Percentiles rank a stretch among this genome's conserved stretches.
Evolutionary conservation across 83 land plant genomes (phyloP).

Genomic region (Picea abies): DNA sequence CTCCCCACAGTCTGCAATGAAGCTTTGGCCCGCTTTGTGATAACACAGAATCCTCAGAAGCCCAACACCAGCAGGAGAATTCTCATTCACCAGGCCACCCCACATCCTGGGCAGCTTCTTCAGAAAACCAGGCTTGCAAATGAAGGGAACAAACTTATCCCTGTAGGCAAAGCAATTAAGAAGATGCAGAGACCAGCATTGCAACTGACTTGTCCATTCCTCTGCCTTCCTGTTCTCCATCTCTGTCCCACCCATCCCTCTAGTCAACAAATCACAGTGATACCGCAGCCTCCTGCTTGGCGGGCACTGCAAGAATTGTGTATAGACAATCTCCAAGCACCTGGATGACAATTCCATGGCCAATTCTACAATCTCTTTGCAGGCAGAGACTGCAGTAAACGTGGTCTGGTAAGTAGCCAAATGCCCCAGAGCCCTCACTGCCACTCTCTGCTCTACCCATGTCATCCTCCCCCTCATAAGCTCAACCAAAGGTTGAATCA

Average conservation of each 20-base stretch:
- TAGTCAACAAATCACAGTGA: conserved; percentile 85
- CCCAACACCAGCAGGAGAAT: conserved; percentile 85
- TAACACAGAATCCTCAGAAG: conserved; percentile 79
- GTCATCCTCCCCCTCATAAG: conserved; percentile 79
- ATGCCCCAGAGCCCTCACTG: conserved; percentile 92
- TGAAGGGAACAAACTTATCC: conserved; percentile 48
- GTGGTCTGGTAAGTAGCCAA: conserved; percentile 79
- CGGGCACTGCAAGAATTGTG: conserved; percentile 53
- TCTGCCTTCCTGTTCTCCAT: conserved; percentile 85
- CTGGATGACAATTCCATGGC: conserved; percentile 68
- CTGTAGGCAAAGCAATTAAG: conserved; percentile 86
- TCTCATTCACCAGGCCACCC: conserved; percentile 83
- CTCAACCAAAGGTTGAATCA: conserved; percentile 77
- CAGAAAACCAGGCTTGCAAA: conserved; percentile 65
- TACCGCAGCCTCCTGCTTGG: conserved; percentile 48
- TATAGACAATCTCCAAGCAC: conserved; percentile 70
- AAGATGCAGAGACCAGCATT: conserved; percentile 79
- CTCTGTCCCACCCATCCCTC: conserved; percentile 81
- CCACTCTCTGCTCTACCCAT: conserved; percentile 98
- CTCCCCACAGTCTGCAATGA: conserved; percentile 43
- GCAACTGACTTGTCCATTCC: conserved; percentile 22
- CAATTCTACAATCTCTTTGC: conserved; percentile 58
- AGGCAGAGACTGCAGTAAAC: conserved; percentile 57
- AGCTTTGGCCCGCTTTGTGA: conserved; percentile 49
- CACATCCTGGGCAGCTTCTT: conserved; percentile 73